Percentiles rank a stretch among this genome's conserved stretches.
Conservation (phyloP, 2,329 filamentous ascomycete genomes). For the Penicillium brasilianum region DNA sequence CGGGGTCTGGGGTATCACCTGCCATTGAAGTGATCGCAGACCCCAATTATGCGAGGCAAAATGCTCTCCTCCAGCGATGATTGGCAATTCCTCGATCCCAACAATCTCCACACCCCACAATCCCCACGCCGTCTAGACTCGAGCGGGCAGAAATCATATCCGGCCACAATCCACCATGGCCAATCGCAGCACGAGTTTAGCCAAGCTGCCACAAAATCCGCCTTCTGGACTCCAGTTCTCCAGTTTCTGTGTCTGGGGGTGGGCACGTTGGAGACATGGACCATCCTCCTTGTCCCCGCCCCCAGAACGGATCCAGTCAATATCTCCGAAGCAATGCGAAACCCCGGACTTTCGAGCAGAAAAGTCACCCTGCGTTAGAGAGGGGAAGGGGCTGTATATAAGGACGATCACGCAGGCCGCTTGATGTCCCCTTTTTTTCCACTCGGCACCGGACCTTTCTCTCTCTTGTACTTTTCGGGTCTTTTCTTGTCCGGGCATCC, state of each 20-base stretch:
- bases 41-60: background rate
- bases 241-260: conserved; percentile 3
- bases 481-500: background rate
- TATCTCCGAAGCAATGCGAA: conserved; percentile 2
- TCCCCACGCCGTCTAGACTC: conserved; percentile 8
- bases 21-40: background rate
- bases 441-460: background rate
- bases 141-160: conserved; percentile 14
- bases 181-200: background rate
- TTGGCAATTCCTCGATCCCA: conserved; percentile 2
- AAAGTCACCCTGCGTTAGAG: background rate
- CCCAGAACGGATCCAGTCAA: conserved; percentile 2
- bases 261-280: background rate
- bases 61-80: background rate
- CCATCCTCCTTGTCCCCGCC: background rate
- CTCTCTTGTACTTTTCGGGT: background rate
- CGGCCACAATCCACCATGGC: background rate
- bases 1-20: conserved; percentile 5
- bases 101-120: conserved; percentile 7
- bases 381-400: conserved; percentile 1
- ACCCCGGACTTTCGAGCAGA: background rate
- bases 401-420: background rate
- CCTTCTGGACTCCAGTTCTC: background rate
- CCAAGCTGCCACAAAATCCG: background rate
- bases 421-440: background rate